Evolutionary conservation across 139 green algal species (phyloP), one percentile per base, ranked within the genome.

Genomic region (Haematococcus lacustris): DNA sequence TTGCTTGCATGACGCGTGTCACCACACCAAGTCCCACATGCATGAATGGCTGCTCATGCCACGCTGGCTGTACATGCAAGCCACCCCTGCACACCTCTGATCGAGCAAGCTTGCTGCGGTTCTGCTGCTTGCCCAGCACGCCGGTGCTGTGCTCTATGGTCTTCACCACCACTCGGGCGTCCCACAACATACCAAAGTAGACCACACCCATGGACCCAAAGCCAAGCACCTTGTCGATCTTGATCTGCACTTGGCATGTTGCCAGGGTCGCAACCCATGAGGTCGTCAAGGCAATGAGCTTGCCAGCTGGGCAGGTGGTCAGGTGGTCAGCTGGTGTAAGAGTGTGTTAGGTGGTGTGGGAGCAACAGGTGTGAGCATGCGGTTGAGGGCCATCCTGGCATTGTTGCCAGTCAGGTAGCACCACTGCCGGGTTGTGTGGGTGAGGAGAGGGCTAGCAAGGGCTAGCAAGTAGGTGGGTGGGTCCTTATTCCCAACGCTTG

Each of bases 131-230:
- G 66, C 78, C 78, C 61, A 80, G 53, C 38, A 83, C n/a, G 25
- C 78, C 78, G 25, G 78, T 66, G 61, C 78, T 74, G 64, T 83
- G 78, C 57, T 83, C 78, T 32, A 83, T 80, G 21, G 80, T 65
- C 71, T 83, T 83, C 6, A 83, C 74, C 17, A 83, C 78, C 35
- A 83, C 78, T 41, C 70, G 43, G 28, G 53, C 70, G 32, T 83
- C 78, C 73, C 77, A 83, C 73, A 83, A 65, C 25, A 43, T 4
- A 17, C 70, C 78, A 65, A 73, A 73, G 74, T 83, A 83, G 3
- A 83, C 78, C 78, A 83, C 75, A 33, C 78, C 78, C 78, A 83
- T 83, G 41, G 50, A 73, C 26, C 77, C 77, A 43, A 82, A 82
- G 53, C 77, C 77, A 40, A 82, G 68, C 23, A 82, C 53, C 23